phyloP scores from a whole-genome alignment of 176 grass and related monocot species.

The Lolium perenne region DNA sequence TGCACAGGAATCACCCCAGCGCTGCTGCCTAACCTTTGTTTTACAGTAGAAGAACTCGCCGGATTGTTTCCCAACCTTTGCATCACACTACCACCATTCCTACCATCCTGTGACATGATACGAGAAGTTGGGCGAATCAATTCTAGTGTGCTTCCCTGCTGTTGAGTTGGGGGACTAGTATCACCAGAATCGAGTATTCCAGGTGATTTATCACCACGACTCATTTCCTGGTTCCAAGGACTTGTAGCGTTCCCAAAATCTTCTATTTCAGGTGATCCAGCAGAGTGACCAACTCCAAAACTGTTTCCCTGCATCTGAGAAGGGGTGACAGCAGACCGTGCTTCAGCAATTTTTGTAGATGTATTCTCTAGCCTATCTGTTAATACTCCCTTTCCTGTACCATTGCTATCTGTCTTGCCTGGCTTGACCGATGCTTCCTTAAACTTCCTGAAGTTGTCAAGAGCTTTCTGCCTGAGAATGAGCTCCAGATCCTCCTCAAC shows the following conservation, averaged over 20 bases:
- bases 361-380: conserved; percentile 20
- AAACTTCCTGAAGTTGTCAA: conserved; percentile 88
- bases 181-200: conserved; percentile 4
- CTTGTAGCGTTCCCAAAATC: not conserved
- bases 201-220: conserved; percentile 27
- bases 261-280: conserved; percentile 39
- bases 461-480: conserved; percentile 83
- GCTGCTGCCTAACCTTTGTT: conserved; percentile 43
- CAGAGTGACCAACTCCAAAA: conserved; percentile 20
- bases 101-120: conserved; percentile 33
- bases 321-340: not conserved
- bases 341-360: conserved; percentile 35
- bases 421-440: conserved; percentile 30
- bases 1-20: conserved; percentile 40
- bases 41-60: conserved; percentile 29
- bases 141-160: conserved; percentile 26
- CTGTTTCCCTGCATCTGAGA: conserved; percentile 43
- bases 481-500: conserved; percentile 76
- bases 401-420: conserved; percentile 42
- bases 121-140: not conserved
- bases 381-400: conserved; percentile 33
- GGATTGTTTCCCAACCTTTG: conserved; percentile 44
- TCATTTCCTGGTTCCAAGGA: conserved; percentile 39
- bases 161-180: not conserved
- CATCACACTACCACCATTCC: conserved; percentile 45